These are phyloP conservation scores for Boletus mariae DNA, from an alignment of 1,284 basidiomycete species.

Conservation along the genomic window DNA sequence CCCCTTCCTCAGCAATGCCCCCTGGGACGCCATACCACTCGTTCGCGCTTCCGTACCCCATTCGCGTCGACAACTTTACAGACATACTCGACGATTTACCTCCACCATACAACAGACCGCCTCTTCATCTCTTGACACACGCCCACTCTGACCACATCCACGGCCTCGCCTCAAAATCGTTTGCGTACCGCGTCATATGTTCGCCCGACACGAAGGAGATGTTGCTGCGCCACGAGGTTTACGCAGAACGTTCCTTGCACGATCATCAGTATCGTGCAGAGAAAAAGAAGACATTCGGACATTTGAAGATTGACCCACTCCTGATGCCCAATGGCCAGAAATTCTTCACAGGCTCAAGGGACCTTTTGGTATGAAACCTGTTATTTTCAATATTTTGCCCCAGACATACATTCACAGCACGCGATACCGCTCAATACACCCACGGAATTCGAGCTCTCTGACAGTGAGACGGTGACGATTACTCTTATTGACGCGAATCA, in stretches of 20 bases:
- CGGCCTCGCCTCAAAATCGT: constrained; percentile 67
- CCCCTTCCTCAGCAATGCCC: constrained; percentile 46
- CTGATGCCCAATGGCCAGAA: constrained; percentile 44
- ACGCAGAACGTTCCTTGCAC: constrained; percentile 55
- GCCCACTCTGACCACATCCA: constrained; percentile 80
- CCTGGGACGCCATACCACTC: constrained; percentile 66
- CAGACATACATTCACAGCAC: constrained; percentile 18
- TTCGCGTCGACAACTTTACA: constrained; percentile 78
- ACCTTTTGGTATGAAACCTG: constrained; percentile 40
- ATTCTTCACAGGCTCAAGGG: constrained; percentile 51
- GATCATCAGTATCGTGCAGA: constrained; percentile 51
- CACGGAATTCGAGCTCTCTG: constrained; percentile 56
- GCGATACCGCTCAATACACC: constrained; percentile 60
- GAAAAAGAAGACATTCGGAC: constrained; percentile 59
- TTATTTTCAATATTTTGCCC: constrained; percentile 29
- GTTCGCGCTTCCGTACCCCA: constrained; percentile 66
- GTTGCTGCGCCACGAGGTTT: constrained; percentile 72
- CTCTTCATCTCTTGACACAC: constrained; percentile 75
- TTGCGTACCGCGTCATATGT: constrained; percentile 67
- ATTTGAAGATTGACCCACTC: constrained; percentile 58
- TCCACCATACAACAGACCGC: constrained; percentile 42
- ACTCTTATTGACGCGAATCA: constrained; percentile 92
- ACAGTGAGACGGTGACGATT: constrained; percentile 59
- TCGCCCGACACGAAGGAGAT: constrained; percentile 80
- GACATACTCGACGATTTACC: constrained; percentile 33